phyloP scores from a whole-genome alignment of 164 flowering plant species.

The Stephania cephalantha region DNA sequence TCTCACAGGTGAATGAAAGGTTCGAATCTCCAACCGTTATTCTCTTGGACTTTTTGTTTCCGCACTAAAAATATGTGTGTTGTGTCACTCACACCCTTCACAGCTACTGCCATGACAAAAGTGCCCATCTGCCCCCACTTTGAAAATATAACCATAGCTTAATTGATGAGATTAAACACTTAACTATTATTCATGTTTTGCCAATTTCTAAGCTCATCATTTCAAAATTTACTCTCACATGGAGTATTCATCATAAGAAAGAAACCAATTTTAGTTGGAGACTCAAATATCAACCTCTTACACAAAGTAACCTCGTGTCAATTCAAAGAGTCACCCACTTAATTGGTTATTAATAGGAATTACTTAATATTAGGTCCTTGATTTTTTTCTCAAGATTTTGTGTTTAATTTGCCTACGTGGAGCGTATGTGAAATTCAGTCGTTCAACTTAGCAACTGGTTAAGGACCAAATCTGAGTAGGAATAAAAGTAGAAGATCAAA shows the following conservation, averaged over 20 bases:
- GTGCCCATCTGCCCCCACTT: not conserved
- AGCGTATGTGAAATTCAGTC: not conserved
- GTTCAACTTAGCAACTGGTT: not conserved
- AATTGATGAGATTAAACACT: not conserved
- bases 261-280: not conserved
- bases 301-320: too few relatives aligned
- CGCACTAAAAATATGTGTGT: not conserved
- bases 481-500: not conserved
- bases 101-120: not conserved
- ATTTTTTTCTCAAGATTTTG: too few relatives aligned
- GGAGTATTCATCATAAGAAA: too few relatives aligned
- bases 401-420: too few relatives aligned
- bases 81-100: not conserved
- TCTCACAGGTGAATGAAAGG: slow-evolving; percentile 28
- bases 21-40: slow-evolving; percentile 35
- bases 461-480: not conserved
- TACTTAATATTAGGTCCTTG: not conserved
- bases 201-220: not conserved
- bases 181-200: too few relatives aligned
- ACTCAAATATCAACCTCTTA: not conserved
- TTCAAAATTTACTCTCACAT: not conserved
- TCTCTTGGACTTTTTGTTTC: slow-evolving; percentile 13
- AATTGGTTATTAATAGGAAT: too few relatives aligned
- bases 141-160: not conserved
- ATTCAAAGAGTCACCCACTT: too few relatives aligned